Evolutionary conservation across 1,139 yeast genomes (phyloP).

Genomic region (Taphrina sp.): DNA sequence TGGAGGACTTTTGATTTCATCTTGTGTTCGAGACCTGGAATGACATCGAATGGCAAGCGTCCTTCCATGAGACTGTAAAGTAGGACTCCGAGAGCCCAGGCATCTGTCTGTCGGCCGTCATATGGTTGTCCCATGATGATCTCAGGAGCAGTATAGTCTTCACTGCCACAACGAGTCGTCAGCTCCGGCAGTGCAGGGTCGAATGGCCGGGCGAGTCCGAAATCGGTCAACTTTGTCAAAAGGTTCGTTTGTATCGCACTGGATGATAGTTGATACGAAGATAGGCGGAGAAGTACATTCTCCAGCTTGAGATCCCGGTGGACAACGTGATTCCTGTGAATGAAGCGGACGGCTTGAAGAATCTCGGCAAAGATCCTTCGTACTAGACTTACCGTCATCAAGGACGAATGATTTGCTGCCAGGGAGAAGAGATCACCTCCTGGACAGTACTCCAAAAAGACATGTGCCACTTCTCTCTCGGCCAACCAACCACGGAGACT

Average conservation of each 20-base stretch:
- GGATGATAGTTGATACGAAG: conserved; percentile 32
- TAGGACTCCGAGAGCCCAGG: conserved; percentile 94
- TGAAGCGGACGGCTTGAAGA: conserved; percentile 54
- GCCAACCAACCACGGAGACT: conserved; percentile 45
- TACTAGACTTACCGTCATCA: conserved; percentile 55
- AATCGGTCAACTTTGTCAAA: conserved; percentile 71
- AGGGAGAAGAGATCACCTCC: conserved; percentile 72
- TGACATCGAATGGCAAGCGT: conserved; percentile 82
- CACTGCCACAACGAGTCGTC: conserved; percentile 89
- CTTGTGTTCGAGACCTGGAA: conserved; percentile 52
- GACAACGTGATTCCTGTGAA: conserved; percentile 53
- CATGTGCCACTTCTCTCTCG: conserved; percentile 44
- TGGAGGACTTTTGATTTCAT: conserved; percentile 70
- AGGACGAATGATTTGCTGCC: conserved; percentile 51
- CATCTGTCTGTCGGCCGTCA: conserved; percentile 83
- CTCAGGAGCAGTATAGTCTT: conserved; percentile 94
- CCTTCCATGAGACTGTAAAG: conserved; percentile 78
- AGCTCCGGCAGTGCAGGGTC: conserved; percentile 60
- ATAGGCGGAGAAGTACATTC: conserved; percentile 20
- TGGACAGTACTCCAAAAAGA: conserved; percentile 71
- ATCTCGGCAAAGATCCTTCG: conserved; percentile 57
- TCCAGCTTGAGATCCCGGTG: conserved; percentile 55
- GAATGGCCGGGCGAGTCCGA: conserved; percentile 76
- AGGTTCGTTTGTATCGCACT: conserved; percentile 42
- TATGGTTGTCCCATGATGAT: conserved; percentile 83